Evolutionary conservation across 768 basidiomycete species (phyloP).

Genomic region (Rhizopogon vesiculosus): DNA sequence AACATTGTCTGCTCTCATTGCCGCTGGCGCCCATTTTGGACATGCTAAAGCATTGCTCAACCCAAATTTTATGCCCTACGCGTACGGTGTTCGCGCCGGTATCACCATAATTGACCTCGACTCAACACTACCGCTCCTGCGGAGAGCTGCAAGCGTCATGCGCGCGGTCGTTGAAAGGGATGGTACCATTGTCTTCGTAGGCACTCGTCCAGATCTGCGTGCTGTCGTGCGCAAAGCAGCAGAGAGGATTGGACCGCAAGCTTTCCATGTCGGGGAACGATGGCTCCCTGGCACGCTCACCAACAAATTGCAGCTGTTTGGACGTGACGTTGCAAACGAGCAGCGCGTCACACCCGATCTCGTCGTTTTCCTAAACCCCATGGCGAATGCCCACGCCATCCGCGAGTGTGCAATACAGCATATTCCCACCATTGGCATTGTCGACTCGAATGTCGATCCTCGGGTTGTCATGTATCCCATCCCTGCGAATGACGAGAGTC

Average conservation of each 20-base stretch:
- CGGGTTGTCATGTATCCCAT: slow-evolving; percentile 97
- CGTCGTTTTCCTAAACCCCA: slow-evolving; percentile 87
- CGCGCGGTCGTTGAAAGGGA: slow-evolving; percentile 76
- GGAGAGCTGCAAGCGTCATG: slow-evolving; percentile 85
- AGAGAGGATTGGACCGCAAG: slow-evolving; percentile 72
- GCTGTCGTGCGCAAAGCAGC: slow-evolving; percentile 75
- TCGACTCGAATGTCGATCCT: slow-evolving; percentile 95
- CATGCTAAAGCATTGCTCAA: slow-evolving; percentile 83
- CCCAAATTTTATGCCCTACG: slow-evolving; percentile 86
- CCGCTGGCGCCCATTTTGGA: slow-evolving; percentile 92
- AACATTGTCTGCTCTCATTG: slow-evolving; percentile 86
- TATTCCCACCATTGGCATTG: slow-evolving; percentile 90
- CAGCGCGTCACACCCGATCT: slow-evolving; percentile 77
- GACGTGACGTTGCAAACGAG: slow-evolving; percentile 45
- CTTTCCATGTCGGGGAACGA: slow-evolving; percentile 78
- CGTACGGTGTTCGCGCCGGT: slow-evolving; percentile 87
- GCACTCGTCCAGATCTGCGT: slow-evolving; percentile 77
- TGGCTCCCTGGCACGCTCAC: slow-evolving; percentile 98
- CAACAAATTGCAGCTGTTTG: slow-evolving; percentile 74
- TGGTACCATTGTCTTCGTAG: slow-evolving; percentile 87
- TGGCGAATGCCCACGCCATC: slow-evolving; percentile 79
- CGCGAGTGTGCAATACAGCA: slow-evolving; percentile 87
- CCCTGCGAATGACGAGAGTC: slow-evolving; percentile 95
- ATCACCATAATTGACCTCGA: slow-evolving; percentile 94
- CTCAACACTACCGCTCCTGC: slow-evolving; percentile 85